These are phyloP conservation scores for Plectosphaerella sp. DNA, from an alignment of 2,329 filamentous ascomycete species.

Conservation along the genomic window DNA sequence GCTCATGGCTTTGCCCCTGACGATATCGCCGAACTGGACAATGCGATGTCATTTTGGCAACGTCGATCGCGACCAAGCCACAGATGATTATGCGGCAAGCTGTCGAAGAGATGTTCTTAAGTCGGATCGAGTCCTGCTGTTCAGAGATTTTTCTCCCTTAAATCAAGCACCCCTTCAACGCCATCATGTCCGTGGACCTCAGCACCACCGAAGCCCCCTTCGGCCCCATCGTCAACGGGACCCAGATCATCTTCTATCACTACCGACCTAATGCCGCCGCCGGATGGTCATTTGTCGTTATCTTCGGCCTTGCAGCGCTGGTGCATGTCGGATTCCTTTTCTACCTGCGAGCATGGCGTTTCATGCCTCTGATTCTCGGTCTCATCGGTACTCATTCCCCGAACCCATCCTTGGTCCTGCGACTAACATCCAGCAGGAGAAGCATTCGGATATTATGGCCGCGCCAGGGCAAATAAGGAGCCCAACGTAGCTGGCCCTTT, in stretches of 20 bases:
- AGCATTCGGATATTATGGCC: slow-evolving; percentile 10
- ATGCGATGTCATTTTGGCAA: no score
- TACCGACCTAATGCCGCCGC: slow-evolving; percentile 4
- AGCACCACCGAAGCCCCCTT: neutral
- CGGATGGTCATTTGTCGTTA: slow-evolving; percentile 6
- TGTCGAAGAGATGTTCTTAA: no score
- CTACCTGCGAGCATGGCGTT: neutral
- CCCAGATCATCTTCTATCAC: slow-evolving; percentile 7
- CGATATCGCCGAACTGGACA: no score
- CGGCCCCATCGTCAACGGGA: slow-evolving; percentile 8
- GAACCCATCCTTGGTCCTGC: no score
- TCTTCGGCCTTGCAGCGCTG: slow-evolving; percentile 3
- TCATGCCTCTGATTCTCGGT: neutral
- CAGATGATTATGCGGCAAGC: no score
- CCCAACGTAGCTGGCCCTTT: slow-evolving; percentile 16
- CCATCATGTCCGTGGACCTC: neutral
- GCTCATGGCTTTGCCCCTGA: no score
- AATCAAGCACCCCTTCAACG: neutral
- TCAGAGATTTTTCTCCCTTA: no score
- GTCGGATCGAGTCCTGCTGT: no score
- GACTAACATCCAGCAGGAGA: slow-evolving; percentile 3
- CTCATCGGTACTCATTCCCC: neutral
- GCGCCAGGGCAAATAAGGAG: slow-evolving; percentile 1
- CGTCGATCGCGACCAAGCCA: no score
- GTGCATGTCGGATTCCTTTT: slow-evolving; percentile 1